Conservation (phyloP, 768 basidiomycete species). For the Pleurotus djamor region DNA sequence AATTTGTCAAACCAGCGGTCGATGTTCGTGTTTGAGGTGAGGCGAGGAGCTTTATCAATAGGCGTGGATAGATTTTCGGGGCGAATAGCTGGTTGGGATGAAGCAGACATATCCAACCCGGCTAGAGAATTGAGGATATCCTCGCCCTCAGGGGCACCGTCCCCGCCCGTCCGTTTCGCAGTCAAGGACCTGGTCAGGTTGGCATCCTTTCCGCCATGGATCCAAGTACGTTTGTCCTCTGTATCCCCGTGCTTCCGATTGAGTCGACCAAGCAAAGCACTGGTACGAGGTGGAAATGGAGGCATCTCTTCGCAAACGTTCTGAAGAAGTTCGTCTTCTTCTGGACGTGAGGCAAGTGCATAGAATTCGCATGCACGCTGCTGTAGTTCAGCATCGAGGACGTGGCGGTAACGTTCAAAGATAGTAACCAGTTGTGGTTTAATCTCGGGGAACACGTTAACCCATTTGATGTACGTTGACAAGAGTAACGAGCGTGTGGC, state of each 20-base stretch:
- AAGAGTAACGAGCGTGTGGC: constrained; percentile 89
- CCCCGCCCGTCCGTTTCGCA: constrained; percentile 45
- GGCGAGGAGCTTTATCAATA: constrained; percentile 44
- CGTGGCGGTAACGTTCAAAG: constrained; percentile 96
- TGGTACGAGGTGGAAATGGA: constrained; percentile 94
- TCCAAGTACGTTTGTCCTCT: constrained; percentile 95
- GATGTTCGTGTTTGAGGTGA: constrained; percentile 68
- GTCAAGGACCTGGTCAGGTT: constrained; percentile 75
- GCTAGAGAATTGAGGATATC: constrained; percentile 69
- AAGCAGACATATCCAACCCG: constrained; percentile 70
- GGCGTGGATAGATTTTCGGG: constrained; percentile 15
- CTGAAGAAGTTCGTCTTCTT: constrained; percentile 91
- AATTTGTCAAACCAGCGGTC: constrained; percentile 91
- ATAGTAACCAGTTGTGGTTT: constrained; percentile 91
- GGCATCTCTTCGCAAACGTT: constrained; percentile 99
- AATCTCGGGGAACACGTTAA: constrained; percentile 99
- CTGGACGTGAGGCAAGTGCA: constrained; percentile 77
- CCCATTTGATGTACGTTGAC: constrained; percentile 99
- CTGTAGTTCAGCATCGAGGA: constrained; percentile 95
- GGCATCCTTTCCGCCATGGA: constrained; percentile 91
- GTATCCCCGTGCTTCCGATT: constrained; percentile 90
- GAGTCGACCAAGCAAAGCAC: constrained; percentile 81
- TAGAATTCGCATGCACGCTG: constrained; percentile 99
- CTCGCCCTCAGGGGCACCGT: constrained; percentile 32
- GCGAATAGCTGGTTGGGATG: constrained; percentile 11